A percentile compares a stretch with the other conserved stretches of the same genome.
phyloP scores from a whole-genome alignment of 228 moss, liverwort and hornwort genomes.

The Sphagnum magellanicum region DNA sequence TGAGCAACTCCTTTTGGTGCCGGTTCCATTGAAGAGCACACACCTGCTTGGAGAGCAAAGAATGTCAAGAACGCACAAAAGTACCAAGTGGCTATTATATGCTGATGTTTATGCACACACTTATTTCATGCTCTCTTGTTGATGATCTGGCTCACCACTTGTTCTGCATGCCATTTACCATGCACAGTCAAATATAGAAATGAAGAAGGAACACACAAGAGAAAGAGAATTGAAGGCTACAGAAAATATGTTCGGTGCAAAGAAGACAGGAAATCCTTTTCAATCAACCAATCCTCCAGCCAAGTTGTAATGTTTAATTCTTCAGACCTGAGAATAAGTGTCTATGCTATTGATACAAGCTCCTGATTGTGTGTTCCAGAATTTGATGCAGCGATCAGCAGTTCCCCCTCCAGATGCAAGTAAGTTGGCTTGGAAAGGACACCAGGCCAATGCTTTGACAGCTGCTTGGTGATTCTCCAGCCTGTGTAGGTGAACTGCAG shows the following conservation, averaged over 20 bases:
- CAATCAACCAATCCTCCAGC: background rate
- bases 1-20: slow-evolving; percentile 82
- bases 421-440: slow-evolving; percentile 75
- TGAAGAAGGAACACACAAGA: too few relatives aligned
- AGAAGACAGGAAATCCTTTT: background rate
- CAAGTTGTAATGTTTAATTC: background rate
- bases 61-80: background rate
- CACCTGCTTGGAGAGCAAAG: slow-evolving; percentile 37
- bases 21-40: slow-evolving; percentile 94
- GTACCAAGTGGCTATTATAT: background rate
- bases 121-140: background rate
- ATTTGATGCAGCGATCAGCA: slow-evolving; percentile 85
- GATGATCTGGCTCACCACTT: too few relatives aligned
- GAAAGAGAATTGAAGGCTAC: too few relatives aligned
- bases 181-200: background rate
- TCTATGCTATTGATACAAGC: slow-evolving; percentile 68
- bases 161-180: background rate
- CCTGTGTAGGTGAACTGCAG: slow-evolving; percentile 55
- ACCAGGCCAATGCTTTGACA: slow-evolving; percentile 91
- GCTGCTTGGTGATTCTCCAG: slow-evolving; percentile 80
- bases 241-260: background rate
- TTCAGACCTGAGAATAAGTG: slow-evolving; percentile 72
- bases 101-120: background rate
- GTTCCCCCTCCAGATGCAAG: slow-evolving; percentile 93
- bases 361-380: slow-evolving; percentile 88